These are phyloP conservation scores for Aspergillus pseudoterreus DNA, from an alignment of 2,329 filamentous ascomycete species.

Conservation along the genomic window DNA sequence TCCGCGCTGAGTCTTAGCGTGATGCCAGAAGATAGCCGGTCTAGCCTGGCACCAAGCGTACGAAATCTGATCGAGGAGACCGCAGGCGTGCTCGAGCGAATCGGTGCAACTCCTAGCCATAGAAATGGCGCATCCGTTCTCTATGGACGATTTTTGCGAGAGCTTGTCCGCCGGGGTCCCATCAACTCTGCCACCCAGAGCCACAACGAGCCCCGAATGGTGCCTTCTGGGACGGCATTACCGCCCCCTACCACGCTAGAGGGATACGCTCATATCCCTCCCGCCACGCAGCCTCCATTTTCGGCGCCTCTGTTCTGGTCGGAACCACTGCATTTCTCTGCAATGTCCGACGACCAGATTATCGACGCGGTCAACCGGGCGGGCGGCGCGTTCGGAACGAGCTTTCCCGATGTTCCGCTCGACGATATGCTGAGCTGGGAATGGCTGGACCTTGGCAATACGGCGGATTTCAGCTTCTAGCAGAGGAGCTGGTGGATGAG, in stretches of 20 bases:
- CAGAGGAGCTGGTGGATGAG: background rate
- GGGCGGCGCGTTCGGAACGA: constrained; percentile 56
- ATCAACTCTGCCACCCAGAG: constrained; percentile 15
- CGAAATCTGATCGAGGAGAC: constrained; percentile 64
- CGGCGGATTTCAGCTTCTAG: constrained; percentile 26
- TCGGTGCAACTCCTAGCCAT: constrained; percentile 63
- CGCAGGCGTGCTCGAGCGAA: constrained; percentile 64
- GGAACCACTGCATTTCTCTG: constrained; percentile 59
- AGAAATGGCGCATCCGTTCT: constrained; percentile 63
- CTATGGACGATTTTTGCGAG: constrained; percentile 55
- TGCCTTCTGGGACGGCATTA: constrained; percentile 11
- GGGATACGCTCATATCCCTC: constrained; percentile 18
- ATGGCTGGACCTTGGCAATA: constrained; percentile 48
- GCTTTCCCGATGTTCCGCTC: constrained; percentile 55
- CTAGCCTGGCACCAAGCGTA: constrained; percentile 60
- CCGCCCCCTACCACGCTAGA: constrained; percentile 12
- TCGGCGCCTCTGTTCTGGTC: constrained; percentile 39
- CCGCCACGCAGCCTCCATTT: constrained; percentile 23
- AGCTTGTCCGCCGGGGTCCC: constrained; percentile 42
- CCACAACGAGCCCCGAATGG: constrained; percentile 8
- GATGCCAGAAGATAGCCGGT: constrained; percentile 53
- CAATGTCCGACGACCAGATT: constrained; percentile 68
- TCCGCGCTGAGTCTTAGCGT: constrained; percentile 64
- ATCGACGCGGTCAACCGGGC: constrained; percentile 63
- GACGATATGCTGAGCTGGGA: constrained; percentile 59